phyloP scores from a whole-genome alignment of 1,284 basidiomycete genomes.

The Fomitiporia mediterranea region DNA sequence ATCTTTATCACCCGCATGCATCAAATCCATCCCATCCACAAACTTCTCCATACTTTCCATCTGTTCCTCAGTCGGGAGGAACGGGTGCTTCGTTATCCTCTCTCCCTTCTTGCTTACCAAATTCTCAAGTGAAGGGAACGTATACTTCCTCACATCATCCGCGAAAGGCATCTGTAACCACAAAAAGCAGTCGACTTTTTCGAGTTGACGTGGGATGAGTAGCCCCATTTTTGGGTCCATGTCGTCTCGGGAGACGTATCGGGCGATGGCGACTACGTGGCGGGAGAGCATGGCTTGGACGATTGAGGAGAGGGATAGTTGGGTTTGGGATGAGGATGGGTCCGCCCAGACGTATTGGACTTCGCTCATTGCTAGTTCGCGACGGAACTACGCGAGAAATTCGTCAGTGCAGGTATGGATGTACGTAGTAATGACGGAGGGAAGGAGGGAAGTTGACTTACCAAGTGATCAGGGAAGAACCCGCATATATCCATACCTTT shows the following conservation, averaged over 20 bases:
- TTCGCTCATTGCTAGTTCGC: constrained; percentile 82
- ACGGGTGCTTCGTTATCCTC: constrained; percentile 68
- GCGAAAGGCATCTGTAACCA: constrained; percentile 92
- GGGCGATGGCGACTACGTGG: constrained; percentile 68
- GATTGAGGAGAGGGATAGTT: constrained; percentile 83
- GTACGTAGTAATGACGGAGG: not conserved
- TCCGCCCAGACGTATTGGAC: constrained; percentile 86
- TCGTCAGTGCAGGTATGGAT: too few species aligned
- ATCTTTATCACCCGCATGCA: constrained; percentile 63
- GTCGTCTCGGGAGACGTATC: constrained; percentile 73
- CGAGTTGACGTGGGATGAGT: constrained; percentile 56
- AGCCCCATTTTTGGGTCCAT: constrained; percentile 85
- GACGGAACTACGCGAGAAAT: constrained; percentile 54
- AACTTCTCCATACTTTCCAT: constrained; percentile 79
- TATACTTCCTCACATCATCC: constrained; percentile 86
- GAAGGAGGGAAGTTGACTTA: constrained; percentile 32
- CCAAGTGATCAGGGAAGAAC: constrained; percentile 69
- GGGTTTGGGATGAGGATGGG: constrained; percentile 59
- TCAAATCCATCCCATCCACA: constrained; percentile 85
- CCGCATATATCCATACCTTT: constrained; percentile 87
- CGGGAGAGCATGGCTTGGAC: constrained; percentile 75
- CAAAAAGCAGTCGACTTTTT: constrained; percentile 72
- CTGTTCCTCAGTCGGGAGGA: constrained; percentile 79
- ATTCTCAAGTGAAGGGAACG: constrained; percentile 77
- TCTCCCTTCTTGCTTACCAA: constrained; percentile 78